Evolutionary conservation across 805 yeast genomes (phyloP).

Genomic region (Clavispora asparagi): DNA sequence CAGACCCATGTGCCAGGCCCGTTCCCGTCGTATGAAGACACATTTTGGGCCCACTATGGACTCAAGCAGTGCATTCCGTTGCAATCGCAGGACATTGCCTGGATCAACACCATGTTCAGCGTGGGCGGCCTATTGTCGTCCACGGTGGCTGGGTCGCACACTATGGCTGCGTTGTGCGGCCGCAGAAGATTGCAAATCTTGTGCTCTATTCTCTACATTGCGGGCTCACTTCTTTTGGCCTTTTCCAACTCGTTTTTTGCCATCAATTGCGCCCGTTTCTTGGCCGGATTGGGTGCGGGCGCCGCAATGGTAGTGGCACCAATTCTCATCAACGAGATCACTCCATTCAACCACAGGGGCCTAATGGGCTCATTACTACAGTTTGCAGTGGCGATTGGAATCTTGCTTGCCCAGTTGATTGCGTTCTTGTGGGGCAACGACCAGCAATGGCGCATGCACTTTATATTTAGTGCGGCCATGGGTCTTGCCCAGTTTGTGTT

Average conservation of each 20-base stretch:
- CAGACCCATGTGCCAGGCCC: constrained; percentile 11
- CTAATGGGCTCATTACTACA: constrained; percentile 36
- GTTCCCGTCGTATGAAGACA: constrained; percentile 14
- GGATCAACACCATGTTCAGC: constrained; percentile 30
- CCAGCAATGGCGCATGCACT: constrained; percentile 34
- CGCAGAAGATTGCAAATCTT: constrained; percentile 16
- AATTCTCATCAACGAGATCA: constrained; percentile 33
- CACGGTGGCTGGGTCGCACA: constrained; percentile 23
- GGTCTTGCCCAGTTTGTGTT: constrained; percentile 25
- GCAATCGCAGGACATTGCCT: constrained; percentile 17
- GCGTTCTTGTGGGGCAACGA: constrained; percentile 31
- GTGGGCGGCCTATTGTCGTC: constrained; percentile 33
- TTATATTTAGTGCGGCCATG: constrained; percentile 20
- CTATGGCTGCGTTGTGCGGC: constrained; percentile 20
- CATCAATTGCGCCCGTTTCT: constrained; percentile 28
- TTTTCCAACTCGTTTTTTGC: constrained; percentile 14
- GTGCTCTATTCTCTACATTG: constrained; percentile 16
- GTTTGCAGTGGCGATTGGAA: constrained; percentile 34
- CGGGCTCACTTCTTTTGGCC: constrained; percentile 27
- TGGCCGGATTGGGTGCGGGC: constrained; percentile 37
- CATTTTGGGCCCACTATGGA: constrained; percentile 22
- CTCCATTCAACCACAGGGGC: constrained; percentile 39
- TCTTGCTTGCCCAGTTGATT: constrained; percentile 29
- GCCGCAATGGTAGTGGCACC: constrained; percentile 37
- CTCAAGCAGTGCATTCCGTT: constrained; percentile 27